phyloP scores from a whole-genome alignment of 257 asterid species.

The Anisodus acutangulus region DNA sequence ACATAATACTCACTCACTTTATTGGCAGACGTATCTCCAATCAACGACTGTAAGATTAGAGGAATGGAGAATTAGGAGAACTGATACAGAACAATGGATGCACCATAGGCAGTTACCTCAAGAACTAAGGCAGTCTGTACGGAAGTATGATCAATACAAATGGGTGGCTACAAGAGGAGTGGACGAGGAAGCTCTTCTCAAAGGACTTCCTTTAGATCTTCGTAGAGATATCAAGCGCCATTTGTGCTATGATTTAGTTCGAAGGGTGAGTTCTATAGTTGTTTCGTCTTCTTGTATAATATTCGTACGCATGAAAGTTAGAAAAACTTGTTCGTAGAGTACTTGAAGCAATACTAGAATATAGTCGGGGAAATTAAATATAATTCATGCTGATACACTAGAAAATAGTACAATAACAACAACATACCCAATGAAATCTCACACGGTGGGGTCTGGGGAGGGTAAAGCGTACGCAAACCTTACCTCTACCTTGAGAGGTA shows the following conservation, averaged over 20 bases:
- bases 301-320: not conserved
- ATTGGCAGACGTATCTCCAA: constrained; percentile 86
- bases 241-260: constrained; percentile 90
- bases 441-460: no score
- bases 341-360: not conserved
- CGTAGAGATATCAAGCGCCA: constrained; percentile 96
- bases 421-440: no score
- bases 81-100: constrained; percentile 98
- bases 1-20: constrained; percentile 17
- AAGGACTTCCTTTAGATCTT: constrained; percentile 90
- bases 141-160: constrained; percentile 90
- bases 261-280: constrained; percentile 59
- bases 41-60: constrained; percentile 90
- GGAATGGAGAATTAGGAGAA: constrained; percentile 91
- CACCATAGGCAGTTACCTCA: constrained; percentile 94
- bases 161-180: constrained; percentile 97
- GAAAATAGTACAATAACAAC: not conserved
- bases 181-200: constrained; percentile 76
- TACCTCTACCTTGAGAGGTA: no score
- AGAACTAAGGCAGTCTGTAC: constrained; percentile 77
- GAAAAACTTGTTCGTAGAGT: not conserved
- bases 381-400: not conserved
- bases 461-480: no score
- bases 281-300: not conserved
- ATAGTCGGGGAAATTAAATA: not conserved